These are phyloP conservation scores for Colletotrichum agaves DNA, from an alignment of 2,329 filamentous ascomycete genomes.

Conservation along the genomic window DNA sequence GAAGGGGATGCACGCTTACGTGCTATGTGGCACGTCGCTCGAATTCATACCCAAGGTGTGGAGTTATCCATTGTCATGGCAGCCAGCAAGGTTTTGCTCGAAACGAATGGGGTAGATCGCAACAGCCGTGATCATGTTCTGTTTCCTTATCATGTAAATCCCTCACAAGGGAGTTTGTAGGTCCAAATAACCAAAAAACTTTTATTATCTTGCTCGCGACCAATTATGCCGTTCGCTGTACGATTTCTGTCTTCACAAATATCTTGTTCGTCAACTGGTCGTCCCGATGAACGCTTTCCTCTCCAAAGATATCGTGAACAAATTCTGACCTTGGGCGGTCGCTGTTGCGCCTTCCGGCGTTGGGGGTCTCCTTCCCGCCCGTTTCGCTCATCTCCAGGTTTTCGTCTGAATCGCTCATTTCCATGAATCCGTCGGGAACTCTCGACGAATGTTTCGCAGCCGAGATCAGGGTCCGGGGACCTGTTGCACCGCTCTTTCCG, in stretches of 20 bases:
- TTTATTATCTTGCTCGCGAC: too few relatives aligned
- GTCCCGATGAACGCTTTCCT: background rate
- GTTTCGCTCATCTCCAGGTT: slow-evolving; percentile 32
- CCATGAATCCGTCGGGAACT: slow-evolving; percentile 30
- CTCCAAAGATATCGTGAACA: background rate
- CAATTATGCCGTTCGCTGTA: background rate
- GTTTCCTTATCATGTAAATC: too few relatives aligned
- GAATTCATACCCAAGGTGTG: too few relatives aligned
- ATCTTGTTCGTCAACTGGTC: slow-evolving; percentile 6
- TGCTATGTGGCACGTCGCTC: too few relatives aligned
- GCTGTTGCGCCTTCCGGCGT: background rate
- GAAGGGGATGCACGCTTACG: too few relatives aligned
- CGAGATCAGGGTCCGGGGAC: slow-evolving; percentile 4
- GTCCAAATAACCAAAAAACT: too few relatives aligned
- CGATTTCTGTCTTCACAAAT: slow-evolving; percentile 14
- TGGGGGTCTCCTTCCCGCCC: background rate
- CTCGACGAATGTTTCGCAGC: slow-evolving; percentile 11
- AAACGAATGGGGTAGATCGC: too few relatives aligned
- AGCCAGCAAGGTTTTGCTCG: too few relatives aligned
- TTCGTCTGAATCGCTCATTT: slow-evolving; percentile 36
- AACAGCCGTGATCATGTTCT: too few relatives aligned
- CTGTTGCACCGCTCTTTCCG: background rate
- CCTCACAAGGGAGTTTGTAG: too few relatives aligned
- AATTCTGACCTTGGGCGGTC: background rate
- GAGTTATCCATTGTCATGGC: too few relatives aligned